Evolutionary conservation across 139 green algal genomes (phyloP).

Genomic region (Chlorella sp.): DNA sequence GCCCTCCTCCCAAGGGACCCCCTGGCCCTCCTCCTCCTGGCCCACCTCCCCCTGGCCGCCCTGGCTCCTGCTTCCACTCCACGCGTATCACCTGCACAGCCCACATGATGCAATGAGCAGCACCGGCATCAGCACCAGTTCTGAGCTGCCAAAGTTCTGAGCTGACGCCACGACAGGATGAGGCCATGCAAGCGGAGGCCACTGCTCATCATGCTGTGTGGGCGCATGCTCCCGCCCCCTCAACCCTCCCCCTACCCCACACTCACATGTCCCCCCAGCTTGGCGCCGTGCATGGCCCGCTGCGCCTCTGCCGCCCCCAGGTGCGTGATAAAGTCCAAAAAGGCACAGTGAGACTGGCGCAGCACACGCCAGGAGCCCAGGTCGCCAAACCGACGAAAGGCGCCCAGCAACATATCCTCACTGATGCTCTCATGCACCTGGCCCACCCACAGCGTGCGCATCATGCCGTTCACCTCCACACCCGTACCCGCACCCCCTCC

Average conservation of each 20-base stretch:
- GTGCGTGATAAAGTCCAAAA: constrained; percentile 31
- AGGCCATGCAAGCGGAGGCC: neutral
- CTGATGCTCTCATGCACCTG: constrained; percentile 27
- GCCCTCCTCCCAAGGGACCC: too few species aligned
- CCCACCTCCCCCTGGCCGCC: too few species aligned
- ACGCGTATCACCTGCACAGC: neutral
- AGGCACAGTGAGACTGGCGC: constrained; percentile 35
- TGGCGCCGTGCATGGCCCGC: constrained; percentile 7
- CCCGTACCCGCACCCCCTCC: too few species aligned
- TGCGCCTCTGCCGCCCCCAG: constrained; percentile 19
- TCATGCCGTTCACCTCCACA: too few species aligned
- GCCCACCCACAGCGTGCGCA: constrained; percentile 38
- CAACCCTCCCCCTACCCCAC: constrained; percentile 12
- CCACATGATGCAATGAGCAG: neutral
- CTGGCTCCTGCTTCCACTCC: constrained; percentile 3
- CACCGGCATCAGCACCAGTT: neutral
- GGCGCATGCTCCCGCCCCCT: neutral
- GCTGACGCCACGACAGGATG: neutral
- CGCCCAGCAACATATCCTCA: neutral
- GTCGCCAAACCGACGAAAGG: neutral
- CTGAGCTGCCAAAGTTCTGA: neutral
- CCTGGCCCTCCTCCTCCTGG: neutral
- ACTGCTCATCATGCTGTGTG: neutral
- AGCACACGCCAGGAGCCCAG: constrained; percentile 28
- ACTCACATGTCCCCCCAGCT: constrained; percentile 13